These are phyloP conservation scores for Skeletonema marinoi DNA, from an alignment of 108 stramenopile genomes.

Conservation along the genomic window DNA sequence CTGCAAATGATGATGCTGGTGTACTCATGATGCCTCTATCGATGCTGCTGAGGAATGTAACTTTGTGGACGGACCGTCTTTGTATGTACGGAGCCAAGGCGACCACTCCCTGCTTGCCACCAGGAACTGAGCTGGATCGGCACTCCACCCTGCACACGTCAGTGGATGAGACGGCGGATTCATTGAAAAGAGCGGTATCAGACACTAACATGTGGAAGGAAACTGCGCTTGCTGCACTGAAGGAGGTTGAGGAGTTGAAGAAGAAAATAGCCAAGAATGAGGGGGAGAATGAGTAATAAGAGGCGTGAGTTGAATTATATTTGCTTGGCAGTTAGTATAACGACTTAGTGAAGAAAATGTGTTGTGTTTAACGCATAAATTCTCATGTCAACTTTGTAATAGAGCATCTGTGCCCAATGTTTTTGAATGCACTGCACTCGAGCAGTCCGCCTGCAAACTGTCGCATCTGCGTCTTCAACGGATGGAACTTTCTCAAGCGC, in stretches of 20 bases:
- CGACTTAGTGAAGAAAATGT: neutral
- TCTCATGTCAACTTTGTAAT: neutral
- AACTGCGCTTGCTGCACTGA: slow-evolving; percentile 37
- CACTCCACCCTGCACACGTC: slow-evolving; percentile 25
- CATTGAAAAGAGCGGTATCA: slow-evolving; percentile 24
- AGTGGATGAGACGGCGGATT: slow-evolving; percentile 6
- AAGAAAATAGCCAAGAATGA: neutral
- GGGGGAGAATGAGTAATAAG: neutral
- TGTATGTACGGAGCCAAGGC: slow-evolving; percentile 73
- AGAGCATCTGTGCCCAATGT: neutral
- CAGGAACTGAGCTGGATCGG: slow-evolving; percentile 13
- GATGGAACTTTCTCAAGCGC: too few relatives aligned
- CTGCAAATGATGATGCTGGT: slow-evolving; percentile 35
- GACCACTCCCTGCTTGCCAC: slow-evolving; percentile 51
- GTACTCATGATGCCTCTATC: slow-evolving; percentile 83
- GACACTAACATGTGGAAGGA: slow-evolving; percentile 41
- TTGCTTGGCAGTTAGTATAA: neutral
- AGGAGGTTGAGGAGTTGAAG: slow-evolving; percentile 31
- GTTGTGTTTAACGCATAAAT: neutral
- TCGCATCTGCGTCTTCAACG: too few relatives aligned
- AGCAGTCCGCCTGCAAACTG: too few relatives aligned
- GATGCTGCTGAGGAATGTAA: slow-evolving; percentile 74
- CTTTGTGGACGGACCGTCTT: slow-evolving; percentile 79
- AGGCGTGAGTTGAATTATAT: neutral
- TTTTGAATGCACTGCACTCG: too few relatives aligned